Conservation (phyloP, 106 monocot species). For the Agapanthus africanus region DNA sequence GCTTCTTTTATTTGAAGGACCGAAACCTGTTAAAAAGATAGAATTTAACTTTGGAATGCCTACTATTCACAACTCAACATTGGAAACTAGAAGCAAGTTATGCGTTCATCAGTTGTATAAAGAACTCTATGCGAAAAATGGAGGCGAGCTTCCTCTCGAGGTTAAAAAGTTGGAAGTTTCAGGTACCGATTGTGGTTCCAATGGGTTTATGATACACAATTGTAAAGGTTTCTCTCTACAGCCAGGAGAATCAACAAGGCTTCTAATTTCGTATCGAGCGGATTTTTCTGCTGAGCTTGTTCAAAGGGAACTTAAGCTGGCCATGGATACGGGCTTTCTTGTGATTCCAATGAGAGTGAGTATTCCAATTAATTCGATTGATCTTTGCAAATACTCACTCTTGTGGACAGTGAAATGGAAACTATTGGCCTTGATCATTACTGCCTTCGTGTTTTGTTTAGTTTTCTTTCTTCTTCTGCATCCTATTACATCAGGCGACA, state of each 20-base stretch:
- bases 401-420: constrained; percentile 25
- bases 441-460: constrained; percentile 15
- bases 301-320: constrained; percentile 58
- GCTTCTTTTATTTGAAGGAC: constrained; percentile 49
- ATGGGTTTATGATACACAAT: constrained; percentile 51
- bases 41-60: constrained; percentile 36
- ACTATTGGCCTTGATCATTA: constrained; percentile 20
- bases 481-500: constrained; percentile 16
- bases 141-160: constrained; percentile 59
- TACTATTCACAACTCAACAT: constrained; percentile 29
- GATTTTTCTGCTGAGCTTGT: constrained; percentile 43
- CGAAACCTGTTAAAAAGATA: constrained; percentile 50
- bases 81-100: constrained; percentile 17
- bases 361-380: constrained; percentile 36
- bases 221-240: constrained; percentile 54
- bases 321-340: constrained; percentile 43
- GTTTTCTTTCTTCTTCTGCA: constrained; percentile 29
- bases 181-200: constrained; percentile 41
- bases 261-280: constrained; percentile 52
- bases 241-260: constrained; percentile 51
- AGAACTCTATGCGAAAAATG: constrained; percentile 65
- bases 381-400: constrained; percentile 37
- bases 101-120: constrained; percentile 46
- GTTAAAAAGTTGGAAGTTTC: constrained; percentile 53
- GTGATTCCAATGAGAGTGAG: constrained; percentile 68